phyloP scores from a whole-genome alignment of 306 rosid species.

The Glycine latifolia region DNA sequence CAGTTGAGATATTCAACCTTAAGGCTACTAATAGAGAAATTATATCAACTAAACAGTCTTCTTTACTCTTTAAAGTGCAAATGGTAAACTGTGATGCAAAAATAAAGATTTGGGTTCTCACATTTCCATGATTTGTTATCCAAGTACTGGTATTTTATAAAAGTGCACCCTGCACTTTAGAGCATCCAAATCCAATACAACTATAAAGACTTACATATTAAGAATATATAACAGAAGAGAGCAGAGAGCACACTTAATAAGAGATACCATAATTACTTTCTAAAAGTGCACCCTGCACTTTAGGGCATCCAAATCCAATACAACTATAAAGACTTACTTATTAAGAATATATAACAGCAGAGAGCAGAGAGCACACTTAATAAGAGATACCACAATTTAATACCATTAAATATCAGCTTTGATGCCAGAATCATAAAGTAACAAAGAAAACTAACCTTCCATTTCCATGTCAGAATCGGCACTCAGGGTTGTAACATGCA shows the following conservation, averaged over 20 bases:
- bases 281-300: neutral
- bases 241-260: neutral
- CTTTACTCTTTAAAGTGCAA: slow-evolving; percentile 26
- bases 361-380: neutral
- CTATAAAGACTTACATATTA: neutral
- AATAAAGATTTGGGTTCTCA: neutral
- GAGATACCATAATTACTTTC: slow-evolving; percentile 10
- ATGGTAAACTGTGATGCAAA: slow-evolving; percentile 14
- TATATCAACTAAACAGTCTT: slow-evolving; percentile 23
- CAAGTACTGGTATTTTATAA: slow-evolving; percentile 9
- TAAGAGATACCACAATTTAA: neutral
- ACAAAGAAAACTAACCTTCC: slow-evolving; percentile 75
- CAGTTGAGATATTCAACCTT: slow-evolving; percentile 27
- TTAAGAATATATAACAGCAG: slow-evolving; percentile 8
- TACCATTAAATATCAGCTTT: slow-evolving; percentile 8
- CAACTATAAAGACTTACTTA: neutral
- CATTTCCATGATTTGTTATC: slow-evolving; percentile 8
- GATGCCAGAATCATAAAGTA: slow-evolving; percentile 7
- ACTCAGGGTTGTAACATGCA: slow-evolving; percentile 50
- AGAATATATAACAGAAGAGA: slow-evolving; percentile 7
- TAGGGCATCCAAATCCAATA: slow-evolving; percentile 16
- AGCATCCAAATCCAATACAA: slow-evolving; percentile 21
- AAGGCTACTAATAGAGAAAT: slow-evolving; percentile 4
- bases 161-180: neutral
- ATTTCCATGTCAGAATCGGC: slow-evolving; percentile 97